Evolutionary conservation across 768 basidiomycete genomes (phyloP), one percentile per base, ranked within the genome.

Genomic region (Termitomyces sp.): DNA sequence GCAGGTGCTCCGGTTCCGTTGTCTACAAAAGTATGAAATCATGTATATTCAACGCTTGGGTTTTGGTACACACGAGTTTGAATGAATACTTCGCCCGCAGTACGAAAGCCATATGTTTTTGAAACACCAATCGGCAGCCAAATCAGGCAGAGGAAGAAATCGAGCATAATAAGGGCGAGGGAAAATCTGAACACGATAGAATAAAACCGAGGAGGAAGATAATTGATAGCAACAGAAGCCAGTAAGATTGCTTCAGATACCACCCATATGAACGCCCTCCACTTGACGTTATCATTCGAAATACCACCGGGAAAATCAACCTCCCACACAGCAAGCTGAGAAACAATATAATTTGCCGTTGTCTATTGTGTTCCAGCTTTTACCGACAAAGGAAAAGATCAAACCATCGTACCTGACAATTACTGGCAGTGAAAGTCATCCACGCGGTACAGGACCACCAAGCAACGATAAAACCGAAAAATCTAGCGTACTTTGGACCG

Each of bases 361-460:
- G 88, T 88, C 89, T 94, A 67, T 32, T 44, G n/a, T 32, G 43
- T 8, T 16, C 64, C 28, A 66, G 45, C 26, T 24, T 6, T 38
- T 22, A 40, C n/a, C 13, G 12, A 44, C 47, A 42, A 26, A 45
- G 32, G 28, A 12, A 49, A 57, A n/a, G 22, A 38, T 8, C 18
- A 12, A 22, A 47, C 10, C 8, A 60, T 3, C 80, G 35, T 46
- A 88, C 92, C 75, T 93, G 92, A 58, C 89, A 92, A 67, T 92
- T 94, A 32, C 88, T 83, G 12, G 94, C 94, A 43, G 85, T 80
- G 64, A 94, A 96, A 0, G 94, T 95, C 83, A 93, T 93, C 94
- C 94, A 95, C 18, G 93, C 93, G 1, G 92, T 93, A 58, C 86
- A 87, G 12, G 90, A 78, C 93, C 93, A 96, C 89, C 90, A 96